Conservation (phyloP, 805 yeast species). For the Sugiyamaella lignohabitans region DNA sequence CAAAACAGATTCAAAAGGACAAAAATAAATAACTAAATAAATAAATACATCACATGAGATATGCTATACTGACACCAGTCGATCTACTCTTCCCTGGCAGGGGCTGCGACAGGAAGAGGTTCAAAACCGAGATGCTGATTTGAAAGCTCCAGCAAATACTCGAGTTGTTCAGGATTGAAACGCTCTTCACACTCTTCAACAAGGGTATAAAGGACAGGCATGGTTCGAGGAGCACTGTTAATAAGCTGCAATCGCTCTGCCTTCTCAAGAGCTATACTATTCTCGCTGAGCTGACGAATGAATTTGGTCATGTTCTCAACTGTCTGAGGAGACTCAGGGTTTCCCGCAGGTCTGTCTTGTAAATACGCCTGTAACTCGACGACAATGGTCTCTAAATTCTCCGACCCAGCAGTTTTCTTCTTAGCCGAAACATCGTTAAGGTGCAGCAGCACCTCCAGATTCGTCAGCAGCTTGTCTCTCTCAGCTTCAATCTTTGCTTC, state of each 20-base stretch:
- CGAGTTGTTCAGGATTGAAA: constrained; percentile 60
- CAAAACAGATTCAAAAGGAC: too few species aligned
- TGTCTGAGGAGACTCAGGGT: constrained; percentile 31
- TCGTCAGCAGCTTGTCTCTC: constrained; percentile 55
- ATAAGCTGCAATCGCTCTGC: constrained; percentile 80
- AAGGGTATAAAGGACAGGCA: constrained; percentile 71
- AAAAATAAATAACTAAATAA: too few species aligned
- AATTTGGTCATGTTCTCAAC: constrained; percentile 33
- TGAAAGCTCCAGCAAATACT: constrained; percentile 51
- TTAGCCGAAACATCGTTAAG: constrained; percentile 25
- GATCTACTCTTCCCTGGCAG: constrained; percentile 8
- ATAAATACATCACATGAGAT: too few species aligned
- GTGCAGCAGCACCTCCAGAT: constrained; percentile 58
- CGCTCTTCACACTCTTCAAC: constrained; percentile 92
- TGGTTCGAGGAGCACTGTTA: constrained; percentile 69
- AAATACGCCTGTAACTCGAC: constrained; percentile 34
- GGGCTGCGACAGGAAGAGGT: constrained; percentile 27
- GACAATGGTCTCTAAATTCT: constrained; percentile 31
- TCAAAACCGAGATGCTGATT: constrained; percentile 33
- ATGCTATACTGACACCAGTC: too few species aligned
- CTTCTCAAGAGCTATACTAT: constrained; percentile 57
- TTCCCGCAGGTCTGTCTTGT: constrained; percentile 35
- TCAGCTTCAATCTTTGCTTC: constrained; percentile 39
- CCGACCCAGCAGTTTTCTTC: constrained; percentile 6
- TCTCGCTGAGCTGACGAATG: constrained; percentile 37